A percentile compares a stretch with the other conserved stretches of the same genome.
These are phyloP conservation scores for Pseudozyma pruni DNA, from an alignment of 1,284 basidiomycete species.

Conservation along the genomic window DNA sequence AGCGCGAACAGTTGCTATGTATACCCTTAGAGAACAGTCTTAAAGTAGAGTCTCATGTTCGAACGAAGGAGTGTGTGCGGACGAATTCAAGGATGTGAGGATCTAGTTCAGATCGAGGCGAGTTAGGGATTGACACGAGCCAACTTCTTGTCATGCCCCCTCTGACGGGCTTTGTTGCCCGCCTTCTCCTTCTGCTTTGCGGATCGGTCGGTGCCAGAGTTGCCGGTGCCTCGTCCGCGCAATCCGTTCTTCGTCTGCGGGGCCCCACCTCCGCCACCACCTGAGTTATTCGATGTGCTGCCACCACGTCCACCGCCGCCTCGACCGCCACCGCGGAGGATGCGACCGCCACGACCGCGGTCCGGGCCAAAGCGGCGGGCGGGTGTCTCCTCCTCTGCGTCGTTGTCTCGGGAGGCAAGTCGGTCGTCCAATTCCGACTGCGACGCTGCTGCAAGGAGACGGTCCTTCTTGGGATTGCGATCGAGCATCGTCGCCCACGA, in stretches of 20 bases:
- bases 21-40: no score
- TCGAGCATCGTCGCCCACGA: constrained; percentile 59
- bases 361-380: constrained; percentile 39
- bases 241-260: constrained; percentile 23
- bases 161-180: constrained; percentile 43
- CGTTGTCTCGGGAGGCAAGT: neutral
- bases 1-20: neutral
- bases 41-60: no score
- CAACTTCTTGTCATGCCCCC: constrained; percentile 49
- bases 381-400: constrained; percentile 10
- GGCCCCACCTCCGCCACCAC: constrained; percentile 9
- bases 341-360: constrained; percentile 44
- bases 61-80: no score
- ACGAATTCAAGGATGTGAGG: no score
- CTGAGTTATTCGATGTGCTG: neutral
- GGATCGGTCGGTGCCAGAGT: constrained; percentile 35
- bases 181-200: constrained; percentile 51
- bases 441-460: constrained; percentile 45
- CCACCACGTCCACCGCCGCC: constrained; percentile 21
- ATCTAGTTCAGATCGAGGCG: no score
- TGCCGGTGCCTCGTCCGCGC: constrained; percentile 37
- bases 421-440: constrained; percentile 28
- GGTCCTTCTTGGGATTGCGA: constrained; percentile 52
- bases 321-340: constrained; percentile 33
- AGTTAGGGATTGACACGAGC: constrained; percentile 21